Percentiles rank a stretch among this genome's conserved stretches.
Evolutionary conservation across 2,329 filamentous ascomycete species (phyloP).

Genomic region (Penicillium sp.): DNA sequence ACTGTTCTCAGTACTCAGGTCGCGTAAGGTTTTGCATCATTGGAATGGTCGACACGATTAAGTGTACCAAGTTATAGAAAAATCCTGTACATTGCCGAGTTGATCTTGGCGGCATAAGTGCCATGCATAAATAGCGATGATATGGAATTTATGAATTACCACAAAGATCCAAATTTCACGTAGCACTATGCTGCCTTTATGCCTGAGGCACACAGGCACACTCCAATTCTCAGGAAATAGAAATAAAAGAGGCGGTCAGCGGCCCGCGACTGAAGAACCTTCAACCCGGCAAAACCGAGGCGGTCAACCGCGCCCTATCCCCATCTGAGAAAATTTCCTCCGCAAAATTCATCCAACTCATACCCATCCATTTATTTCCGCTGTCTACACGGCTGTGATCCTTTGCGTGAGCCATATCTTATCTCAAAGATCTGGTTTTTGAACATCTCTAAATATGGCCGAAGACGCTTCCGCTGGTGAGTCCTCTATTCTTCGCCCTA

Average conservation of each 20-base stretch:
- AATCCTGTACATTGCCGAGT: not conserved
- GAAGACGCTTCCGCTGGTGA: slow-evolving; percentile 20
- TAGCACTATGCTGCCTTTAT: not conserved
- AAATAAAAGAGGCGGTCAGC: not conserved
- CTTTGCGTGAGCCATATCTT: slow-evolving; percentile 23
- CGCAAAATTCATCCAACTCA: not conserved
- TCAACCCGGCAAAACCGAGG: not conserved
- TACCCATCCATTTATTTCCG: not conserved
- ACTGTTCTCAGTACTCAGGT: slow-evolving; percentile 8
- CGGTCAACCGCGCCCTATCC: not conserved
- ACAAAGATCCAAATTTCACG: not conserved
- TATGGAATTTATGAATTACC: not conserved
- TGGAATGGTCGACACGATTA: not conserved
- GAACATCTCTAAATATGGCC: slow-evolving; percentile 28
- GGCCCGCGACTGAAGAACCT: not conserved
- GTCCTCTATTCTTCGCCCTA: not conserved
- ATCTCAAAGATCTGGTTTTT: slow-evolving; percentile 24
- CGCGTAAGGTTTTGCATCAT: not conserved
- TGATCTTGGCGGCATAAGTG: not conserved
- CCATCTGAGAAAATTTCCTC: not conserved
- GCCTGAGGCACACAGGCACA: not conserved
- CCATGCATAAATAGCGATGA: not conserved
- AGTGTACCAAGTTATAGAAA: not conserved
- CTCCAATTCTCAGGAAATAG: too few species aligned
- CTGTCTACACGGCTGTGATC: slow-evolving; percentile 11